phyloP scores from a whole-genome alignment of 306 rosid species.

The Rosa persica region DNA sequence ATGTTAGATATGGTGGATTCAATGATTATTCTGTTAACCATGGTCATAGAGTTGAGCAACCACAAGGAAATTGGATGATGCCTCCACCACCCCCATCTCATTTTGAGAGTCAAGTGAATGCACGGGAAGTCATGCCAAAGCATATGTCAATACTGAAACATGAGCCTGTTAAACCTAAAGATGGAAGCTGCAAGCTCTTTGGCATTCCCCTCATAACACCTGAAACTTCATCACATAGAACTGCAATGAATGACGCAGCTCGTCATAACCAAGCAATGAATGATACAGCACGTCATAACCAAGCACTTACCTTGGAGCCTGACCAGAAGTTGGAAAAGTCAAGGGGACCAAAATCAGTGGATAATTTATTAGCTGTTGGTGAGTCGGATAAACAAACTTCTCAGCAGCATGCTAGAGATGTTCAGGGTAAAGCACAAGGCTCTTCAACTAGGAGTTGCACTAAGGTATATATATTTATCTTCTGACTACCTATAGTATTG shows the following conservation, averaged over 20 bases:
- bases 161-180: slow-evolving; percentile 54
- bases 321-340: slow-evolving; percentile 54
- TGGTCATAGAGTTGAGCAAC: slow-evolving; percentile 57
- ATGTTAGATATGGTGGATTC: slow-evolving; percentile 45
- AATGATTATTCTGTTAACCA: slow-evolving; percentile 51
- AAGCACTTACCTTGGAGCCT: slow-evolving; percentile 33
- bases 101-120: slow-evolving; percentile 44
- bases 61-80: slow-evolving; percentile 64
- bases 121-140: slow-evolving; percentile 46
- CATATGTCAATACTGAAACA: slow-evolving; percentile 30
- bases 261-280: slow-evolving; percentile 34
- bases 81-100: slow-evolving; percentile 58
- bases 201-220: slow-evolving; percentile 68
- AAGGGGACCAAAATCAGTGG: slow-evolving; percentile 44
- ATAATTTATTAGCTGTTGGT: slow-evolving; percentile 28
- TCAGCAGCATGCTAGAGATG: slow-evolving; percentile 51
- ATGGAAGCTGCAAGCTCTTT: slow-evolving; percentile 74
- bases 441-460: slow-evolving; percentile 88
- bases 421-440: slow-evolving; percentile 47
- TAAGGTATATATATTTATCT: slow-evolving; percentile 42
- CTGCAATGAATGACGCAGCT: slow-evolving; percentile 34
- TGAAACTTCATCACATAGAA: slow-evolving; percentile 40
- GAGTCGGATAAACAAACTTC: slow-evolving; percentile 50
- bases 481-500: not conserved
- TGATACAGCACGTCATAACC: slow-evolving; percentile 38